Percentiles rank a stretch among this genome's conserved stretches.
Evolutionary conservation across 495 filamentous ascomycete genomes (phyloP).

Genomic region (Penicillium macrosclerotiorum): DNA sequence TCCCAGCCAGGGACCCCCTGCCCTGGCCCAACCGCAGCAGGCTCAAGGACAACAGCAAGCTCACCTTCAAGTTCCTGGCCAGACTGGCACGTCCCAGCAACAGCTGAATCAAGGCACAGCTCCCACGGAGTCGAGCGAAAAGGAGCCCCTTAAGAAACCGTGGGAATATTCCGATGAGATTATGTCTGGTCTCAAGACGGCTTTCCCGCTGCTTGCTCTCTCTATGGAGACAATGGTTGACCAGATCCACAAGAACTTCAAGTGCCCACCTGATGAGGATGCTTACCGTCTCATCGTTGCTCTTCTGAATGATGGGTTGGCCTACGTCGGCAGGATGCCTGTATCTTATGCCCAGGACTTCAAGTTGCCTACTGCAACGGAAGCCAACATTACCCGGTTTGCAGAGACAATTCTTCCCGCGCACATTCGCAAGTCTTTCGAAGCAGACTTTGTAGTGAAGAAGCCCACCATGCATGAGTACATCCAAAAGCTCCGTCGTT

Average conservation of each 20-base stretch:
- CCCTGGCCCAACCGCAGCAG: slow-evolving; percentile 26
- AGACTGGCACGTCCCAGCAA: slow-evolving; percentile 32
- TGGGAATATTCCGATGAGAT: slow-evolving; percentile 98
- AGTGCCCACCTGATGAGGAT: slow-evolving; percentile 96
- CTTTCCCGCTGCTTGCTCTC: slow-evolving; percentile 89
- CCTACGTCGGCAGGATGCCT: slow-evolving; percentile 84
- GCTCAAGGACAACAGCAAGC: slow-evolving; percentile 30
- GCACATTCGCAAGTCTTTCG: slow-evolving; percentile 91
- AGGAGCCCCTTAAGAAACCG: slow-evolving; percentile 65
- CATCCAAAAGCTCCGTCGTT: slow-evolving; percentile 92
- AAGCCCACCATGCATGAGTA: slow-evolving; percentile 97
- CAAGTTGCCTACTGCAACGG: slow-evolving; percentile 84
- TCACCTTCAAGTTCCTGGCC: slow-evolving; percentile 43
- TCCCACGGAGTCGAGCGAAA: slow-evolving; percentile 26
- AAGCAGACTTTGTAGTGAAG: slow-evolving; percentile 87
- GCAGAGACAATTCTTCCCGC: slow-evolving; percentile 91
- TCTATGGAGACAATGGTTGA: slow-evolving; percentile 99
- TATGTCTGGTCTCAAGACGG: slow-evolving; percentile 88
- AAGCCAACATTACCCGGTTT: slow-evolving; percentile 94
- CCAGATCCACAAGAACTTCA: slow-evolving; percentile 97
- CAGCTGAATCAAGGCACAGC: slow-evolving; percentile 27
- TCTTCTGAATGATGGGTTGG: slow-evolving; percentile 87
- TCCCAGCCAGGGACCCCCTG: slow-evolving; percentile 30
- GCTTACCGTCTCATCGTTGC: slow-evolving; percentile 97
- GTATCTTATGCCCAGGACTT: slow-evolving; percentile 83